Evolutionary conservation across 208 protist genomes (phyloP).

Genomic region (Acanthamoeba comandoni): DNA sequence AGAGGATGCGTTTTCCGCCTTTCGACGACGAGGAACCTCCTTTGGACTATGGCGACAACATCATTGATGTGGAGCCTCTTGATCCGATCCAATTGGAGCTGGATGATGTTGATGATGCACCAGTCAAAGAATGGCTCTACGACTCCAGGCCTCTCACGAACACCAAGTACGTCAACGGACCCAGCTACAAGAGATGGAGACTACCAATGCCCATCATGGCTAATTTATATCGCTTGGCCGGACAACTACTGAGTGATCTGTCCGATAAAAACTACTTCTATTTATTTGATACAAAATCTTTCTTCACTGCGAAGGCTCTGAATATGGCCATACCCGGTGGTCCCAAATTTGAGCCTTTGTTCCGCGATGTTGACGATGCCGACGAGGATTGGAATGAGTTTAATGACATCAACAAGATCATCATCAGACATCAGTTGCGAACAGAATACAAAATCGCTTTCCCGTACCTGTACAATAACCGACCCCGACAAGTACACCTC

Average conservation of each 20-base stretch:
- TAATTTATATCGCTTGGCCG: conserved; percentile 94
- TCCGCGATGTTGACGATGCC: conserved; percentile 90
- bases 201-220: conserved; percentile 96
- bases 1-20: conserved; percentile 98
- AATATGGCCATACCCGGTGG: conserved; percentile 99
- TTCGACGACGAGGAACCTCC: conserved; percentile 99
- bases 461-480: conserved; percentile 98
- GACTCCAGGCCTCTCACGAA: conserved; percentile 94
- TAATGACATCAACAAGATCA: conserved; percentile 99
- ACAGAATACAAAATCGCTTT: conserved; percentile 99
- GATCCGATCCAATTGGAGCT: conserved; percentile 96
- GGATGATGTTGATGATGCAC: conserved; percentile 97
- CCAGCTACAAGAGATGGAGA: conserved; percentile 96
- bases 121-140: conserved; percentile 99
- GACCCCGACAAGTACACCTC: conserved; percentile 94
- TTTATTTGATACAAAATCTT: conserved; percentile 98
- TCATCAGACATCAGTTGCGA: conserved; percentile 98
- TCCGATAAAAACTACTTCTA: conserved; percentile 99
- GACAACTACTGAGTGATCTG: conserved; percentile 92
- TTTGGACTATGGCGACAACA: conserved; percentile 99
- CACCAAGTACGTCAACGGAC: conserved; percentile 92
- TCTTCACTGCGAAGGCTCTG: conserved; percentile 99
- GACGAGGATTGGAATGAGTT: conserved; percentile 99
- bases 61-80: conserved; percentile 96
- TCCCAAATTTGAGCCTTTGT: conserved; percentile 98